phyloP scores from a whole-genome alignment of 257 asterid genomes.

The Paulownia fortunei region DNA sequence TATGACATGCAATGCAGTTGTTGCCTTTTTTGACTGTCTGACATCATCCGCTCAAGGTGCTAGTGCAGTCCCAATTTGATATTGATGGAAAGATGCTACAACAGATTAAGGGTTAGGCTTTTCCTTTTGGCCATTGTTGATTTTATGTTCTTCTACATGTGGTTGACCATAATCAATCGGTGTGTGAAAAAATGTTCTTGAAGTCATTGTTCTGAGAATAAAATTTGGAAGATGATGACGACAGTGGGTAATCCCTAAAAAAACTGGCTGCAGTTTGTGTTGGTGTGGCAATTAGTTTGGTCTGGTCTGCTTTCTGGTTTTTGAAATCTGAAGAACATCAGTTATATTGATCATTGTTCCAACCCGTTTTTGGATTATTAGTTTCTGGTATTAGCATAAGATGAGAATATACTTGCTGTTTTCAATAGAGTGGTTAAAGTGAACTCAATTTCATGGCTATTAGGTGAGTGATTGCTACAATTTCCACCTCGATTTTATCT shows the following conservation, averaged over 20 bases:
- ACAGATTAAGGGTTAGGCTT: background rate
- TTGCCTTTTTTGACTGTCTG: too few relatives aligned
- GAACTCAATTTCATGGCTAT: background rate
- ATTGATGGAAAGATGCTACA: background rate
- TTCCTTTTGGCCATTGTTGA: background rate
- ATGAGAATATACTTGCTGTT: too few relatives aligned
- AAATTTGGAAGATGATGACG: background rate
- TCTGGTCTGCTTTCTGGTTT: background rate
- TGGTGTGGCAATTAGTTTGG: background rate
- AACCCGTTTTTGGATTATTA: too few relatives aligned
- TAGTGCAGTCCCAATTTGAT: background rate
- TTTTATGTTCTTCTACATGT: conserved; percentile 2
- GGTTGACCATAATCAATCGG: background rate
- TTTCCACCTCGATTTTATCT: background rate
- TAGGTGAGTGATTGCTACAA: too few relatives aligned
- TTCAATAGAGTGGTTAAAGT: background rate
- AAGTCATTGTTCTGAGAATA: conserved; percentile 4
- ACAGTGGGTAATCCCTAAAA: background rate
- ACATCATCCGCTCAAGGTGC: too few relatives aligned
- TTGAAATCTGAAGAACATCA: background rate
- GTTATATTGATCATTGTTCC: too few relatives aligned
- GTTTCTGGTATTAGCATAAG: too few relatives aligned
- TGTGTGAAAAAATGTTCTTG: background rate
- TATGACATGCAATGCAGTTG: background rate
- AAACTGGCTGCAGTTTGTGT: background rate